Conservation (phyloP, 192 early-diverging fungal species). For the Mortierella antarctica region DNA sequence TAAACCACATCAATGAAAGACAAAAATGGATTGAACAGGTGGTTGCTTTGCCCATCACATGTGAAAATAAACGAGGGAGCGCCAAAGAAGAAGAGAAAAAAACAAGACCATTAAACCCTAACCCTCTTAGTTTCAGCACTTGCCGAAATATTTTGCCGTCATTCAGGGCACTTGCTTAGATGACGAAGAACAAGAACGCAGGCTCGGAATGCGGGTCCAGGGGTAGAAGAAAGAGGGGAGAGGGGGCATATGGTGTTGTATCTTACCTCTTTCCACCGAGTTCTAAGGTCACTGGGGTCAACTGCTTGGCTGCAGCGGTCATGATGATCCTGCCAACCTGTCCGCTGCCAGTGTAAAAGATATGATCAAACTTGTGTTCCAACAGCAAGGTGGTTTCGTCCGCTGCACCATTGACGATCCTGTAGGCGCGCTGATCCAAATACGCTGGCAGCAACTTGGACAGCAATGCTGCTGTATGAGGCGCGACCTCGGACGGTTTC, state of each 20-base stretch:
- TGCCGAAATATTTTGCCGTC: no score
- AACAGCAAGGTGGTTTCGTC: slow-evolving; percentile 82
- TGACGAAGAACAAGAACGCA: no score
- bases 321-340: slow-evolving; percentile 86
- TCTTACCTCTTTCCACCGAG: slow-evolving; percentile 90
- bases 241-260: neutral
- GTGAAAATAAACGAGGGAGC: neutral
- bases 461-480: slow-evolving; percentile 72
- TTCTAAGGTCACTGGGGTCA: slow-evolving; percentile 92
- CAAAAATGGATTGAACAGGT: no score
- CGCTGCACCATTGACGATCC: slow-evolving; percentile 83
- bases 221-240: neutral
- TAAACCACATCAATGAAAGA: no score
- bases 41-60: no score
- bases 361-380: slow-evolving; percentile 86
- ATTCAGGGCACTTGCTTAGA: no score
- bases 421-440: slow-evolving; percentile 74
- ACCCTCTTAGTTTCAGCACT: no score
- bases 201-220: no score
- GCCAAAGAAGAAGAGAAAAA: neutral
- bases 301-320: slow-evolving; percentile 84
- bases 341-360: slow-evolving; percentile 93
- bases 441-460: slow-evolving; percentile 77
- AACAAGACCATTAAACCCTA: neutral
- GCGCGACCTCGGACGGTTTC: slow-evolving; percentile 88